A percentile compares a stretch with the other conserved stretches of the same genome.
Conservation (phyloP, 2,329 filamentous ascomycete genomes). For the Penicillium sp. region DNA sequence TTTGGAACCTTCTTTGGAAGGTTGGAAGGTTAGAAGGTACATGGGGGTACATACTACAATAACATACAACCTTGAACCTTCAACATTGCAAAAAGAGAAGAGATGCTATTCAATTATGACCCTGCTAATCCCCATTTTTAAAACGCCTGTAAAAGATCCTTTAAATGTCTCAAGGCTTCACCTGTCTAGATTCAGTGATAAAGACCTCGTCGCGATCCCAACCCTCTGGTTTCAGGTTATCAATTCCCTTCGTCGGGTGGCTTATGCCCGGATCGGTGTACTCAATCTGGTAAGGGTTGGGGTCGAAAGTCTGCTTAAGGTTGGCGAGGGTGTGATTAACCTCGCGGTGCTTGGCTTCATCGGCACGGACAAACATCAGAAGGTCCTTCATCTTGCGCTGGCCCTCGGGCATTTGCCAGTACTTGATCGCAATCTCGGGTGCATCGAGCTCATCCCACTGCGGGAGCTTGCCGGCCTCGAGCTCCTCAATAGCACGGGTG, state of each 20-base stretch:
- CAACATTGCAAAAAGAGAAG: background rate
- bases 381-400: conserved; percentile 80
- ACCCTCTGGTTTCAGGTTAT: conserved; percentile 64
- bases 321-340: conserved; percentile 96
- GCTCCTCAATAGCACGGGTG: conserved; percentile 79
- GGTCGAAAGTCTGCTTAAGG: conserved; percentile 77
- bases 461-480: conserved; percentile 79
- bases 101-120: conserved; percentile 6
- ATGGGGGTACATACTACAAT: background rate
- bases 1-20: background rate
- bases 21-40: background rate
- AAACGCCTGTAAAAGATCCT: background rate
- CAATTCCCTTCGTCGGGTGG: conserved; percentile 68
- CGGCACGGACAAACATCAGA: conserved; percentile 83
- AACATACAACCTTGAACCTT: no score
- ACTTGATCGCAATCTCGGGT: conserved; percentile 83
- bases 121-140: background rate
- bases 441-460: conserved; percentile 76
- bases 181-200: conserved; percentile 21
- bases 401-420: conserved; percentile 92
- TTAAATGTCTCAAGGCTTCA: background rate
- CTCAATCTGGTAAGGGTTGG: conserved; percentile 84
- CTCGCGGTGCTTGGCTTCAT: conserved; percentile 85
- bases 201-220: conserved; percentile 84
- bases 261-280: conserved; percentile 68